Percentiles rank a stretch among this genome's conserved stretches.
Evolutionary conservation across 2,329 filamentous ascomycete species (phyloP).

Genomic region (Neofusicoccum sp.): DNA sequence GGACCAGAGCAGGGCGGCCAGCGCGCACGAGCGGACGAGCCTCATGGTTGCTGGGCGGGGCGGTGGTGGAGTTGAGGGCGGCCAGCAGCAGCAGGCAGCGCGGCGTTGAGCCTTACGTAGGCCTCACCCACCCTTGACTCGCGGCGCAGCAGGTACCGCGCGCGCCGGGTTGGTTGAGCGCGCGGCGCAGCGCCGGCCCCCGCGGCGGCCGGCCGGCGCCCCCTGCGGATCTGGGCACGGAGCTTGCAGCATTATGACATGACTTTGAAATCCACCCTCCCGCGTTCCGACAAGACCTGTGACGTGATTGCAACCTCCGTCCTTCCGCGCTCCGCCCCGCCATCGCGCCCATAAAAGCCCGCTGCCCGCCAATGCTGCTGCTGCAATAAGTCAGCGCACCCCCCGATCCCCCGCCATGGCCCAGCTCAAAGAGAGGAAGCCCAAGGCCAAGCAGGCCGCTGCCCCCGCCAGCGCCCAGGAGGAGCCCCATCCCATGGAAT

Average conservation of each 20-base stretch:
- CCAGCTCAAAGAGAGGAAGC: slow-evolving; percentile 9
- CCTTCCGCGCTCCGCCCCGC: not conserved
- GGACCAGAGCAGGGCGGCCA: slow-evolving; percentile 34
- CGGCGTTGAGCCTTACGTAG: slow-evolving; percentile 13
- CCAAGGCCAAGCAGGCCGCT: not conserved
- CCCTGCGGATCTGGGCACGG: too few species aligned
- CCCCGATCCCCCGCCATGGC: not conserved
- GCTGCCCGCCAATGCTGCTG: not conserved
- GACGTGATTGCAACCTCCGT: not conserved
- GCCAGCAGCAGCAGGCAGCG: not conserved
- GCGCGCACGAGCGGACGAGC: slow-evolving; percentile 27
- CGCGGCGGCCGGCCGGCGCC: not conserved
- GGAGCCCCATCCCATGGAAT: slow-evolving; percentile 17
- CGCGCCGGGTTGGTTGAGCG: not conserved
- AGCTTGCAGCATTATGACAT: not conserved
- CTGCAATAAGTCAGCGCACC: not conserved
- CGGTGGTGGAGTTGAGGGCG: not conserved
- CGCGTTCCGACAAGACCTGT: not conserved
- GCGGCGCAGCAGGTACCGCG: not conserved
- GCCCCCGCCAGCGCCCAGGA: not conserved
- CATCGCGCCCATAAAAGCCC: not conserved
- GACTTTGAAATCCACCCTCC: not conserved
- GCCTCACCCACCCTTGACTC: slow-evolving; percentile 10
- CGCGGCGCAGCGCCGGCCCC: not conserved
- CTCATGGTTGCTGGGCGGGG: slow-evolving; percentile 24